phyloP scores from a whole-genome alignment of 106 monocot genomes.

The Acanthochlamys bracteata region DNA sequence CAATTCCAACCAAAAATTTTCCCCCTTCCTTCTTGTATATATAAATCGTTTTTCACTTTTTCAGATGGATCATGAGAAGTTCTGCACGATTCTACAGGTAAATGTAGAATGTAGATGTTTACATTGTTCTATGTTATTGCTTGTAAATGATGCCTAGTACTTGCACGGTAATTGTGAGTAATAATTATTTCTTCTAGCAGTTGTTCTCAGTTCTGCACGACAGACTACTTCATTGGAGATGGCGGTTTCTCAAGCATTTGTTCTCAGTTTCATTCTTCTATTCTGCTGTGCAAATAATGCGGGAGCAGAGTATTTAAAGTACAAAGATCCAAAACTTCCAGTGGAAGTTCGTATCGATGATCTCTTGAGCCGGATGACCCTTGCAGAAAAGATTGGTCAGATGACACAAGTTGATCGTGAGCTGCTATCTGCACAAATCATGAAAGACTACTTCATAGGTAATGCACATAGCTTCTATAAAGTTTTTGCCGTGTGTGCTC shows the following conservation, averaged over 20 bases:
- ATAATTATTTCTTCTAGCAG: too few species aligned
- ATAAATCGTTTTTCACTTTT: too few species aligned
- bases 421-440: conserved; percentile 31
- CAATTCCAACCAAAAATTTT: too few species aligned
- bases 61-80: too few species aligned
- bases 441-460: conserved; percentile 57
- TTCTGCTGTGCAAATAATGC: conserved; percentile 17
- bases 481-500: neutral
- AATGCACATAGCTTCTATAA: neutral
- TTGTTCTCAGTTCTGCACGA: too few species aligned
- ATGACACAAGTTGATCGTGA: conserved; percentile 61
- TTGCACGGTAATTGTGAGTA: too few species aligned
- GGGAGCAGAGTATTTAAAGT: conserved; percentile 29
- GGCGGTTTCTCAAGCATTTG: conserved; percentile 10
- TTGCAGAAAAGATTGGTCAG: conserved; percentile 72
- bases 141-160: too few species aligned
- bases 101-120: too few species aligned
- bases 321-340: conserved; percentile 39
- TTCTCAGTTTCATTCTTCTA: conserved; percentile 19
- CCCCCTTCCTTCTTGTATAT: too few species aligned
- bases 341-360: conserved; percentile 35
- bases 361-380: conserved; percentile 41
- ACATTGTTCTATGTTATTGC: too few species aligned
- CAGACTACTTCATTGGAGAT: conserved; percentile 3
- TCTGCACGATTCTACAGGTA: too few species aligned